Percentiles rank a stretch among this genome's conserved stretches.
Conservation (phyloP, 1,284 basidiomycete species). For the Ceratobasidium sp. region DNA sequence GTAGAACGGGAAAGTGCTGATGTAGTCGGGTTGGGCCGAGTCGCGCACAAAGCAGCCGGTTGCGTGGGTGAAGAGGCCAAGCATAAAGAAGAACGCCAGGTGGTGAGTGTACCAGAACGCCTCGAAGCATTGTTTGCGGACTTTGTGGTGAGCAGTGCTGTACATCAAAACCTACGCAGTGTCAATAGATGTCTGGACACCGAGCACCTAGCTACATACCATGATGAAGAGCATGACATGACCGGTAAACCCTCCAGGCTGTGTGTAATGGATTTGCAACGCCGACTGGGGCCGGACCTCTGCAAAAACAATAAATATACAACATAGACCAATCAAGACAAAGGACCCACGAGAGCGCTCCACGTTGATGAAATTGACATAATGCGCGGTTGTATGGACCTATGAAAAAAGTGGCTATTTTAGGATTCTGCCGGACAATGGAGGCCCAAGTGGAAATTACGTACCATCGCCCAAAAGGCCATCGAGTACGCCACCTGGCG, state of each 20-base stretch:
- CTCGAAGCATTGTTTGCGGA: constrained; percentile 88
- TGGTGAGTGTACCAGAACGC: constrained; percentile 95
- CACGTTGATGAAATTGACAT: constrained; percentile 81
- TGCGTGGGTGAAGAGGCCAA: constrained; percentile 86
- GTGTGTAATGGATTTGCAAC: constrained; percentile 83
- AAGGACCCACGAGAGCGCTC: constrained; percentile 50
- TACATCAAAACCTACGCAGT: constrained; percentile 59
- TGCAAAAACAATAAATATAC: constrained; percentile 53
- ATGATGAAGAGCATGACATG: constrained; percentile 92
- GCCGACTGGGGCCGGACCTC: constrained; percentile 82
- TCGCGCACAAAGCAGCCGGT: constrained; percentile 94
- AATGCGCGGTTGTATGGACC: constrained; percentile 89
- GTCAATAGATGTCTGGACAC: not conserved
- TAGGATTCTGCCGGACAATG: constrained; percentile 14
- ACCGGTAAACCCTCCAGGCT: constrained; percentile 86
- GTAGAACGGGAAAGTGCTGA: constrained; percentile 81
- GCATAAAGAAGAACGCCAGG: constrained; percentile 91
- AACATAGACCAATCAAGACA: constrained; percentile 38
- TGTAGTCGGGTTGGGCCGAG: constrained; percentile 72
- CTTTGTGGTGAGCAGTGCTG: constrained; percentile 82
- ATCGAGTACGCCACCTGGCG: constrained; percentile 90
- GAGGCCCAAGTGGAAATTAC: not conserved
- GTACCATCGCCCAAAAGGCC: constrained; percentile 79
- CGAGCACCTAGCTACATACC: constrained; percentile 67
- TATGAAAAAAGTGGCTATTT: constrained; percentile 27